Percentiles rank a stretch among this genome's conserved stretches.
Conservation (phyloP, 805 yeast species). For the Blastobotrys terrestris region DNA sequence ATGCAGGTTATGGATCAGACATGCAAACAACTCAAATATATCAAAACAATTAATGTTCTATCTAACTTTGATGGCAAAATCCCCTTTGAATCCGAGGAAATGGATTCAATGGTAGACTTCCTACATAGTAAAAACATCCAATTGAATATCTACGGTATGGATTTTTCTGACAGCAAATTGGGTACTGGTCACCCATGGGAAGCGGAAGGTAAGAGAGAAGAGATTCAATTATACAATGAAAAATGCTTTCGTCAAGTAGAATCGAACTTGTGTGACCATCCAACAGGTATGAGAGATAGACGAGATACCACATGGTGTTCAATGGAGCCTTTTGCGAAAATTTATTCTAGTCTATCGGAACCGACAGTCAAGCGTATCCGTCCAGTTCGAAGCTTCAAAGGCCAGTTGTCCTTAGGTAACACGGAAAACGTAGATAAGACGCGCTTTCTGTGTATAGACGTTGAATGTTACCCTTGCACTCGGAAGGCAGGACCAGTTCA, state of each 20-base stretch:
- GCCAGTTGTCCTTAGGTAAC: slow-evolving; percentile 44
- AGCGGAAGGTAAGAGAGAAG: background rate
- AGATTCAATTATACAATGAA: background rate
- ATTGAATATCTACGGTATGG: slow-evolving; percentile 16
- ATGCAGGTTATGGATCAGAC: slow-evolving; percentile 28
- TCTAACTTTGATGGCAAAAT: slow-evolving; percentile 23
- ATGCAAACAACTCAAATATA: slow-evolving; percentile 29
- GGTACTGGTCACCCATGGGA: background rate
- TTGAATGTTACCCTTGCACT: slow-evolving; percentile 18
- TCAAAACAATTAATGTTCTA: slow-evolving; percentile 35
- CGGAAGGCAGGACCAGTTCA: slow-evolving; percentile 12
- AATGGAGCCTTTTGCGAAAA: background rate
- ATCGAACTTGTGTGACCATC: background rate
- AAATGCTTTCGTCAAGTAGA: background rate
- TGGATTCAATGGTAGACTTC: slow-evolving; percentile 6
- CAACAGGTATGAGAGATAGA: background rate
- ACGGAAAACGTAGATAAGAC: slow-evolving; percentile 27
- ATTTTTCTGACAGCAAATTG: slow-evolving; percentile 10
- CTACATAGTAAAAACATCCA: slow-evolving; percentile 10
- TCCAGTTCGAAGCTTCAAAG: slow-evolving; percentile 33
- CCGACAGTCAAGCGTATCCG: background rate
- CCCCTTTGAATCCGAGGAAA: slow-evolving; percentile 4
- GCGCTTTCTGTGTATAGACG: slow-evolving; percentile 21
- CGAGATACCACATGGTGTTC: background rate
- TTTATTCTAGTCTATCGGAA: background rate